phyloP scores from a whole-genome alignment of 768 basidiomycete species.

The Kwoniella botswanensis region DNA sequence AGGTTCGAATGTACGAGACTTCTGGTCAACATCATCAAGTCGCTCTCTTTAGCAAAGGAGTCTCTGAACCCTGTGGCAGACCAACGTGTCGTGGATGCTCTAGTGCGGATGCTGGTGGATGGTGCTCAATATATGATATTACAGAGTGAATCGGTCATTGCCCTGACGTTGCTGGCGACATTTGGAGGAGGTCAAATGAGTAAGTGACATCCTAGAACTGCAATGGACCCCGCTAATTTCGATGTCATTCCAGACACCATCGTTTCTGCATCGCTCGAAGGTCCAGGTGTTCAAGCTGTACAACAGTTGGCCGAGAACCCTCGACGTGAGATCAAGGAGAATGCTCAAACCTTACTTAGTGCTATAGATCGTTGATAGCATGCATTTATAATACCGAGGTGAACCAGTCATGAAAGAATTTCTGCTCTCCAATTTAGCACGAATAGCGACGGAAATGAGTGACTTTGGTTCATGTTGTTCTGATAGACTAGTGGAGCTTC shows the following conservation, averaged over 20 bases:
- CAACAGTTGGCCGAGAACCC: background rate
- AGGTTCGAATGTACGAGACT: constrained; percentile 90
- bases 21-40: constrained; percentile 78
- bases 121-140: constrained; percentile 81
- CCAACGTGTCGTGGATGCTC: constrained; percentile 65
- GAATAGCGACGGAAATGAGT: too few relatives aligned
- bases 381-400: background rate
- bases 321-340: constrained; percentile 2
- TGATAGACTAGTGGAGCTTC: too few relatives aligned
- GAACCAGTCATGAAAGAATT: too few relatives aligned
- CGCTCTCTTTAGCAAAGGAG: constrained; percentile 62
- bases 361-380: background rate
- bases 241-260: background rate
- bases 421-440: too few relatives aligned
- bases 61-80: constrained; percentile 62
- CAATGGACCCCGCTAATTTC: background rate
- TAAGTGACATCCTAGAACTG: background rate
- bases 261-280: background rate
- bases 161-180: constrained; percentile 74
- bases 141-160: constrained; percentile 86
- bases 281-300: background rate
- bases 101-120: constrained; percentile 74
- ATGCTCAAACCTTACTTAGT: background rate
- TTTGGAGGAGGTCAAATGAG: constrained; percentile 19
- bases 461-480: too few relatives aligned